phyloP scores from a whole-genome alignment of 768 basidiomycete species.

The Rhizopogon salebrosus region DNA sequence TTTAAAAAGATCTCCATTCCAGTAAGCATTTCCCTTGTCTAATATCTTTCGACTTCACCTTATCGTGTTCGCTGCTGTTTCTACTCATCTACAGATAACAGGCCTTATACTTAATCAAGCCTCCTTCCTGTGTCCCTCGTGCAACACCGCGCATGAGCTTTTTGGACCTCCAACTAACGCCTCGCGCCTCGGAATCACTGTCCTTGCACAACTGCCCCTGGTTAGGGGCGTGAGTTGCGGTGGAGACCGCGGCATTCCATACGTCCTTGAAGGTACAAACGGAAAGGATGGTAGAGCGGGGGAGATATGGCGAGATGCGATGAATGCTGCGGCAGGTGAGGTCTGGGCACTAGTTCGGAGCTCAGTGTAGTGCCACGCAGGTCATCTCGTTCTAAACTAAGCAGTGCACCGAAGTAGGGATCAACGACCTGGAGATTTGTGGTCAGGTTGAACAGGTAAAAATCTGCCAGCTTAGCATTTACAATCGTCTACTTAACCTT shows the following conservation, averaged over 20 bases:
- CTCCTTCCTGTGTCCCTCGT: slow-evolving; percentile 74
- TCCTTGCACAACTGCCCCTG: slow-evolving; percentile 81
- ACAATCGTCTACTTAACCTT: no score
- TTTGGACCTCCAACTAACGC: slow-evolving; percentile 70
- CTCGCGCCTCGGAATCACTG: slow-evolving; percentile 45
- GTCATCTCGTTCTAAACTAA: no score
- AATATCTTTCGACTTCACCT: background rate
- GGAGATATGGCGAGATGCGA: slow-evolving; percentile 26
- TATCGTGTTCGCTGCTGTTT: background rate
- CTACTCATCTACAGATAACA: slow-evolving; percentile 51
- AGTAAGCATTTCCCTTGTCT: slow-evolving; percentile 36
- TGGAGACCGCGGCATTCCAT: slow-evolving; percentile 68
- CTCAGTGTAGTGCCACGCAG: background rate
- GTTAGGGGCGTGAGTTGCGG: slow-evolving; percentile 67
- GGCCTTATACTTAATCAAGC: slow-evolving; percentile 89
- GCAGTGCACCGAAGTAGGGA: no score
- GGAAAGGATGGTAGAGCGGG: slow-evolving; percentile 22
- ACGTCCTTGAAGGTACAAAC: slow-evolving; percentile 24
- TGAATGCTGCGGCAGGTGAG: slow-evolving; percentile 22
- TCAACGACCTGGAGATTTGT: no score
- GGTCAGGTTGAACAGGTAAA: no score
- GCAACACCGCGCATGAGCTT: slow-evolving; percentile 54
- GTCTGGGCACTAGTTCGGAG: slow-evolving; percentile 20
- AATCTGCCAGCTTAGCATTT: no score
- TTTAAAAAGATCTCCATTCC: slow-evolving; percentile 85